These are phyloP conservation scores for Fusarium drepaniforme DNA, from an alignment of 2,329 filamentous ascomycete species.

Conservation along the genomic window DNA sequence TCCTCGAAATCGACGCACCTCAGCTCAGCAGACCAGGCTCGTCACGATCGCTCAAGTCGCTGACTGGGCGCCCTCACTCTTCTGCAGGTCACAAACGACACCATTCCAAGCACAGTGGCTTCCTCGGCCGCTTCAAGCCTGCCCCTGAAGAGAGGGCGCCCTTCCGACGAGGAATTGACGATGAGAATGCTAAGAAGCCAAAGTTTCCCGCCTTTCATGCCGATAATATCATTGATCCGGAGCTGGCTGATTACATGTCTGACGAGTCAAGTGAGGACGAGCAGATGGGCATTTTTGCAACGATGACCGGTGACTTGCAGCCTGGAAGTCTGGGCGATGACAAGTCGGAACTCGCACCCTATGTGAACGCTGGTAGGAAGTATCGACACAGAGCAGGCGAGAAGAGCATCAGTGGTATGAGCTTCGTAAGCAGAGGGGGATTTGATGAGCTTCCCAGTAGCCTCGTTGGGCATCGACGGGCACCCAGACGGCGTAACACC, in stretches of 20 bases:
- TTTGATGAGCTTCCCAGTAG: conserved; percentile 72
- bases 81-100: conserved; percentile 82
- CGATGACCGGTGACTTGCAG: conserved; percentile 74
- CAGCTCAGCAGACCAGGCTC: conserved; percentile 92
- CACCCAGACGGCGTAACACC: conserved; percentile 81
- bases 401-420: conserved; percentile 79
- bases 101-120: conserved; percentile 85
- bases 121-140: conserved; percentile 80
- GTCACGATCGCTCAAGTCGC: conserved; percentile 86
- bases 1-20: conserved; percentile 90
- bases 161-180: conserved; percentile 79
- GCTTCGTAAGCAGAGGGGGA: conserved; percentile 74
- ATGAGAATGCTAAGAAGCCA: conserved; percentile 74
- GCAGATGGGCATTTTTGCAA: conserved; percentile 86
- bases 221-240: conserved; percentile 98
- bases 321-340: conserved; percentile 80
- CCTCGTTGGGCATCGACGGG: conserved; percentile 70
- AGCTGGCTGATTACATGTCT: conserved; percentile 94
- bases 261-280: conserved; percentile 96
- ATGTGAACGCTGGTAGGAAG: conserved; percentile 80
- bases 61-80: conserved; percentile 80
- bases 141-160: conserved; percentile 85
- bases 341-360: conserved; percentile 77
- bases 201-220: conserved; percentile 94
- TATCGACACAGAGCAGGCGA: conserved; percentile 80